Percentiles rank a stretch among this genome's conserved stretches.
Conservation (phyloP, 1,139 yeast species). For the Sugiyamaella novakii region DNA sequence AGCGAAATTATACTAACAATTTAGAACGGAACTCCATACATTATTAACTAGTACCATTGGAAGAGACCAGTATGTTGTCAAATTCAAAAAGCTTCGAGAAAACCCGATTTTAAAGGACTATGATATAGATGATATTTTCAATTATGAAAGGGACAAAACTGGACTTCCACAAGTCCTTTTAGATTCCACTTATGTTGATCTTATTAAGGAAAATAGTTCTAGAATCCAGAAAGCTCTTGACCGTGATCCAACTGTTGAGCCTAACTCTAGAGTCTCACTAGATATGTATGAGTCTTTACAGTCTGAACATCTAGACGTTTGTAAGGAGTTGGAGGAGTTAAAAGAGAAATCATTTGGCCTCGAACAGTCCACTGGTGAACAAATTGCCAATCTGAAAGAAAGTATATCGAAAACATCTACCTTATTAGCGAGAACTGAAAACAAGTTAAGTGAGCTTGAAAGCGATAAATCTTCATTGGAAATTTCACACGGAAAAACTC, state of each 20-base stretch:
- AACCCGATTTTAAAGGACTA: constrained; percentile 57
- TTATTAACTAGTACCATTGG: constrained; percentile 74
- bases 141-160: constrained; percentile 65
- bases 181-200: constrained; percentile 60
- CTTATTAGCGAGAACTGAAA: constrained; percentile 22
- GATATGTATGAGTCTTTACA: constrained; percentile 71
- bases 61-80: constrained; percentile 72
- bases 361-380: constrained; percentile 23
- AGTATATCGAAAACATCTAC: constrained; percentile 22
- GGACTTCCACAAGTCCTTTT: constrained; percentile 87
- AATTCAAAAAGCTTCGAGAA: constrained; percentile 72
- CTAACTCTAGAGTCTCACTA: constrained; percentile 64
- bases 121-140: constrained; percentile 50
- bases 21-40: constrained; percentile 60
- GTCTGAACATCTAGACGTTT: constrained; percentile 45
- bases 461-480: constrained; percentile 25
- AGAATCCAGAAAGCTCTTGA: constrained; percentile 72
- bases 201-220: constrained; percentile 69
- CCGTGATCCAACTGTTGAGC: constrained; percentile 73
- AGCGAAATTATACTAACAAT: constrained; percentile 13
- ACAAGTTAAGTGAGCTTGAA: constrained; percentile 21
- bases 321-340: constrained; percentile 39
- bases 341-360: constrained; percentile 31
- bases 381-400: constrained; percentile 27
- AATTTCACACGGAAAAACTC: constrained; percentile 14